Percentiles rank a stretch among this genome's conserved stretches.
Evolutionary conservation across 331 rosid genomes (phyloP).

Genomic region (Spiraea crenata): DNA sequence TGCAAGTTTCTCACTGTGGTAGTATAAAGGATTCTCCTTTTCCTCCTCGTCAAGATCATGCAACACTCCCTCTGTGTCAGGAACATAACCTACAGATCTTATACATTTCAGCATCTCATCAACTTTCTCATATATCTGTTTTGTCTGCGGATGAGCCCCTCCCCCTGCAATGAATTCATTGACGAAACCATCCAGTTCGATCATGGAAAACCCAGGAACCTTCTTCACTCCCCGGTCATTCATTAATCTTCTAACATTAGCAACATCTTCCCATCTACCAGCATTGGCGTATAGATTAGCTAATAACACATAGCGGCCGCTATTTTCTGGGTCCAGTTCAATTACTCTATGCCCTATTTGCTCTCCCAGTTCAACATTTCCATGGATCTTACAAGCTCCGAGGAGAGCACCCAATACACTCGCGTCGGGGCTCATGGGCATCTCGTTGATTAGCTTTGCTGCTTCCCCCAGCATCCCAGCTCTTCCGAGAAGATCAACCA

Average conservation of each 20-base stretch:
- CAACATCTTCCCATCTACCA: slow-evolving; percentile 63
- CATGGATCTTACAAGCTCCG: slow-evolving; percentile 69
- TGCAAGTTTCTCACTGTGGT: slow-evolving; percentile 68
- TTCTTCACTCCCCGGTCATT: slow-evolving; percentile 66
- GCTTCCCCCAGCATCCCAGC: slow-evolving; percentile 57
- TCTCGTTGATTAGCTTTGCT: slow-evolving; percentile 35
- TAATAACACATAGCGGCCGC: slow-evolving; percentile 57
- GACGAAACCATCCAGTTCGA: slow-evolving; percentile 55
- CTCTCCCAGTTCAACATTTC: slow-evolving; percentile 49
- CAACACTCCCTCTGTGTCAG: slow-evolving; percentile 29
- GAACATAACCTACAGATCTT: slow-evolving; percentile 38
- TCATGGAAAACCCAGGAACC: slow-evolving; percentile 53
- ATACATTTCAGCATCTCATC: slow-evolving; percentile 53
- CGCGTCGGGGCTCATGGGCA: slow-evolving; percentile 64
- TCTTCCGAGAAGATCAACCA: slow-evolving; percentile 63
- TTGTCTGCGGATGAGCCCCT: slow-evolving; percentile 42
- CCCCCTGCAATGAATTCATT: slow-evolving; percentile 61
- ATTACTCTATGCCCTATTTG: slow-evolving; percentile 46
- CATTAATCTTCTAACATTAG: slow-evolving; percentile 51
- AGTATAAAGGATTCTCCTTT: slow-evolving; percentile 41
- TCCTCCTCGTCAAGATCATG: slow-evolving; percentile 48
- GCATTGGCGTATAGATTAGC: slow-evolving; percentile 59
- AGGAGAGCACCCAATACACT: slow-evolving; percentile 61
- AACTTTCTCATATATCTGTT: slow-evolving; percentile 44
- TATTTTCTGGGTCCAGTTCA: slow-evolving; percentile 59